Base-by-base conservation (phyloP, 1,284 basidiomycete genomes). In the Anthracocystis setariae region DNA sequence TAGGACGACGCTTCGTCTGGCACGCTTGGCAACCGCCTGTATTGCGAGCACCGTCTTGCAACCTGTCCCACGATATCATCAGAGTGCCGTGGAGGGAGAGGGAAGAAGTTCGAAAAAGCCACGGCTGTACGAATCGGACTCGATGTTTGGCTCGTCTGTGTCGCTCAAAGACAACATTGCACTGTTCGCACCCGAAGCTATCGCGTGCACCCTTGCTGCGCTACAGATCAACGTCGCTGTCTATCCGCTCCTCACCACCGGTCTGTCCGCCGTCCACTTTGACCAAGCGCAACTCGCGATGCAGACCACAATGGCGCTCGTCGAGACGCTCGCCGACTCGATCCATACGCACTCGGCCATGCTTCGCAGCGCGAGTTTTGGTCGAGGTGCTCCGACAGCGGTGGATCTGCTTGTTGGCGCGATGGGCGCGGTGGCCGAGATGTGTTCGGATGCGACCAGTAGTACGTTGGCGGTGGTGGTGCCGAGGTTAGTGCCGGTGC, bases 91-190 rank as follows among this genome's bases (percentile, higher is more conserved):
- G 35, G 12, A 29, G 5, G 54, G 54, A n/a, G 59, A 51, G 12
- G 50, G 32, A n/a, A 43, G 68, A 17, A 55, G 51, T 10, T 25
- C 63, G 2, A 77, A 77, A 39, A 73, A 71, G 25, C 56, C 71
- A 3, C 67, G 69, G 18, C 48, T 71, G 1, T 78, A 74, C 50
- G 76, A 78, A 25, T 76, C 74, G 8, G 76, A 78, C 25, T 24
- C 72, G 13, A 61, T 78, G 37, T 60, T 65, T 15, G 54, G 57
- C 15, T 40, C 43, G 5, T 44, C 20, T n/a, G 33, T 53, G 8
- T 46, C 53, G 3, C 55, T 44, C 29, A 73, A 74, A 43, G 74
- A 76, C 27, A 62, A 46, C 32, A 58, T 76, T 10, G 59, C 65
- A 18, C 29, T 27, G 13, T 33, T 76, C 35, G 29, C 43, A 8